A percentile compares a stretch with the other conserved stretches of the same genome.
Evolutionary conservation across 2,329 filamentous ascomycete species (phyloP).

Genomic region (Sarocladiaceae sp.): DNA sequence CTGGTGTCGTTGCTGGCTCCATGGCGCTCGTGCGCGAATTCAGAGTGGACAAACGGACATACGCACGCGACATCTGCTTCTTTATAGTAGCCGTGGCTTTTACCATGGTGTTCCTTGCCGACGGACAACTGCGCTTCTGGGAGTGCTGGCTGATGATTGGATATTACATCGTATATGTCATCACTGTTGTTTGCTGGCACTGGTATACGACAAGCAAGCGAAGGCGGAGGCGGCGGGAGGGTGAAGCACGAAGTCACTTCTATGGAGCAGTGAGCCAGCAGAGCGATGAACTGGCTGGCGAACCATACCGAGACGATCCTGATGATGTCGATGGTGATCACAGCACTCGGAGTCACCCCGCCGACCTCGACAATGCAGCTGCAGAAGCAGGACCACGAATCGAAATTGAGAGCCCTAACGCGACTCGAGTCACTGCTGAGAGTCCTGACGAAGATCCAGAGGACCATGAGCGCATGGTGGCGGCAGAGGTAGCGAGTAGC

Average conservation of each 20-base stretch:
- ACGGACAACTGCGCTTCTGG: slow-evolving; percentile 81
- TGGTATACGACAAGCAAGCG: slow-evolving; percentile 69
- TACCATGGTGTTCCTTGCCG: slow-evolving; percentile 80
- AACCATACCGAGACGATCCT: slow-evolving; percentile 62
- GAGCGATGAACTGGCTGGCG: slow-evolving; percentile 48
- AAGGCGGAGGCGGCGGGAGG: slow-evolving; percentile 59
- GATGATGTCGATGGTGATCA: slow-evolving; percentile 23
- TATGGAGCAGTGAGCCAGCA: slow-evolving; percentile 49
- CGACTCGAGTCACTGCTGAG: background rate
- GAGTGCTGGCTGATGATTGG: slow-evolving; percentile 87
- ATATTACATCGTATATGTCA: slow-evolving; percentile 87
- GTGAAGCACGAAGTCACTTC: slow-evolving; percentile 70
- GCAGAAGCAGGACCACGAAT: slow-evolving; percentile 41
- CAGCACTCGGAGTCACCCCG: slow-evolving; percentile 14
- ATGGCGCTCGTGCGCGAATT: slow-evolving; percentile 98
- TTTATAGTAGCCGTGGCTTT: slow-evolving; percentile 85
- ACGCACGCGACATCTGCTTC: slow-evolving; percentile 86
- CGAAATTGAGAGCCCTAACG: slow-evolving; percentile 34
- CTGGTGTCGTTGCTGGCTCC: slow-evolving; percentile 89
- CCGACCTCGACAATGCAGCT: slow-evolving; percentile 32
- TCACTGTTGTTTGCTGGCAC: slow-evolving; percentile 87
- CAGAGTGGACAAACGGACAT: slow-evolving; percentile 82
- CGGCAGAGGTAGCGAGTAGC: slow-evolving; percentile 82
- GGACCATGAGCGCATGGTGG: slow-evolving; percentile 58
- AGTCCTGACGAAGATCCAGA: slow-evolving; percentile 43